Conservation (phyloP, 2,329 filamentous ascomycete genomes). For the Penicillium rolfsii region DNA sequence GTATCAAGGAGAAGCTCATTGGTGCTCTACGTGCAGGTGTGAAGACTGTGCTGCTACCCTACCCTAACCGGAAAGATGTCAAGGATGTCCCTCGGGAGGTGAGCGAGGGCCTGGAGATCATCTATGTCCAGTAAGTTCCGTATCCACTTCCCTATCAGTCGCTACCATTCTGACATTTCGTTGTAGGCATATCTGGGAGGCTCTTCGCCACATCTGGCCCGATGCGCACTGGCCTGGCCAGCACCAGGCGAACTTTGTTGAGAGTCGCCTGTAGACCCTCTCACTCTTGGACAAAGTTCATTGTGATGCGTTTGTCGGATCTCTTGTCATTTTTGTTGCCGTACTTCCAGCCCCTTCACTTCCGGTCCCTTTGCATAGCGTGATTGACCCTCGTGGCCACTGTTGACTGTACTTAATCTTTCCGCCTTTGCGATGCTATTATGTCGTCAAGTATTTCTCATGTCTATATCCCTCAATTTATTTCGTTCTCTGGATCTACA, state of each 20-base stretch:
- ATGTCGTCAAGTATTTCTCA: slow-evolving; percentile 10
- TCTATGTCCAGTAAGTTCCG: slow-evolving; percentile 76
- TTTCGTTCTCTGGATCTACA: neutral
- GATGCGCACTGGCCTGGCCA: slow-evolving; percentile 82
- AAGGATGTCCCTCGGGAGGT: slow-evolving; percentile 91
- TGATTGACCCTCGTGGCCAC: slow-evolving; percentile 13
- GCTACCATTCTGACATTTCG: slow-evolving; percentile 20
- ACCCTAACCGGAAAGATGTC: slow-evolving; percentile 88
- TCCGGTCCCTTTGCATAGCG: slow-evolving; percentile 24
- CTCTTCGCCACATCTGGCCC: slow-evolving; percentile 87
- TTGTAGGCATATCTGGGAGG: slow-evolving; percentile 87
- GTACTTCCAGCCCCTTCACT: slow-evolving; percentile 13
- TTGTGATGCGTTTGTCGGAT: neutral
- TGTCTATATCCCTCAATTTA: slow-evolving; percentile 18
- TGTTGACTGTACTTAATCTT: slow-evolving; percentile 18
- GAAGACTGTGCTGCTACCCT: slow-evolving; percentile 86
- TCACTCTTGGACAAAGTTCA: neutral
- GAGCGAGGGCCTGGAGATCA: slow-evolving; percentile 80
- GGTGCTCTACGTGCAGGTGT: slow-evolving; percentile 90
- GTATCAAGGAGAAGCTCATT: slow-evolving; percentile 98
- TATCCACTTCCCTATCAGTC: neutral
- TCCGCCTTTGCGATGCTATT: slow-evolving; percentile 9
- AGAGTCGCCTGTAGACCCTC: slow-evolving; percentile 72
- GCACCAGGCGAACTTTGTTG: slow-evolving; percentile 68
- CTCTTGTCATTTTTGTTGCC: slow-evolving; percentile 9